Evolutionary conservation across 225 moss, liverwort and hornwort species (phyloP), one percentile per base, ranked within the genome.

Genomic region (Physcomitrium patens): DNA sequence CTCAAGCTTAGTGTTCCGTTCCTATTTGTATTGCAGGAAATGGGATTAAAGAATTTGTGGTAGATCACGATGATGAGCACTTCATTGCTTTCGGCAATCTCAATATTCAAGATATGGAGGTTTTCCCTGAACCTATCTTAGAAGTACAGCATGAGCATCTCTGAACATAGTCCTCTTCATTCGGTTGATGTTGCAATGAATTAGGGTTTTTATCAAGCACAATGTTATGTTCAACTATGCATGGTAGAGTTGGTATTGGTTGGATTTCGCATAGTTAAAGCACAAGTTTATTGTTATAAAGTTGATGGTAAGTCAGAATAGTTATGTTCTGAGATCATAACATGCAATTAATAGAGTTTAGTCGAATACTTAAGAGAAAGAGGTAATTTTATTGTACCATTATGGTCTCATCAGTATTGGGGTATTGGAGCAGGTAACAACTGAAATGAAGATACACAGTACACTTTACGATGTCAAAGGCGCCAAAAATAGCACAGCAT

Each of bases 31-130:
- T 71, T 82, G 65, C 69, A 88, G 83, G 80, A 37, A 70, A 3
- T 0, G 88, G 88, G 46, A 47, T 85, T 11, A 80, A 78, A 76
- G 63, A 78, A 20, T 83, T 88, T 73, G 23, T 47, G 48, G 44
- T 24, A 7, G 76, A 85, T 42, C 27, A 11, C 52, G 78, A 78
- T 9, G 80, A 41, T 71, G 88, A 85, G 17, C 83, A 88, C 47
- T 88, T 56, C 24, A 10, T 88, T 73, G 88, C 85, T 52, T 81
- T 70, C 6, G 88, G 83, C 70, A 88, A 88, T 65, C 82, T 85
- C 50, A 83, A 85, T 66, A 56, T 41, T 63, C 52, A 70, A 52
- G 80, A 88, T 66, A 73, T 76, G 27, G 72, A 83, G 88, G 88
- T 88, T 48, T 44, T 43, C 16, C 57, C 17, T 12, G 45, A 67